Evolutionary conservation across 768 basidiomycete species (phyloP).

Genomic region (Thelephora aurantiotincta): DNA sequence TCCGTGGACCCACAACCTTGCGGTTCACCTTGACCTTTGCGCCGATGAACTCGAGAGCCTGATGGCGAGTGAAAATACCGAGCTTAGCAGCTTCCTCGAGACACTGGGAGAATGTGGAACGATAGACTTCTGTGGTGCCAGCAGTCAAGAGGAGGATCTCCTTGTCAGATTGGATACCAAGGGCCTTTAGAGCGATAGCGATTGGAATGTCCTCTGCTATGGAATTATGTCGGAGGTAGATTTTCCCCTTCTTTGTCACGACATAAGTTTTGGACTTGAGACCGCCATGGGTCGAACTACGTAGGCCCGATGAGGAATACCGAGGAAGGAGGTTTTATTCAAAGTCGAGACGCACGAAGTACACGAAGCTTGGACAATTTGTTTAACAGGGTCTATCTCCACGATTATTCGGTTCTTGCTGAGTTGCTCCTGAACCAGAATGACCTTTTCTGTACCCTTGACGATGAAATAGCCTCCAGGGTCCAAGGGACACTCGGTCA

Average conservation of each 20-base stretch:
- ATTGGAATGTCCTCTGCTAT: slow-evolving; percentile 96
- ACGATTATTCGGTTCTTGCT: slow-evolving; percentile 99
- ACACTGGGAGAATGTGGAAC: slow-evolving; percentile 74
- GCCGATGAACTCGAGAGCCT: slow-evolving; percentile 92
- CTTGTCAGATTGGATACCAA: slow-evolving; percentile 94
- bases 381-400: slow-evolving; percentile 83
- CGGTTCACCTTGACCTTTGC: slow-evolving; percentile 82
- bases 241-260: slow-evolving; percentile 84
- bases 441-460: slow-evolving; percentile 98
- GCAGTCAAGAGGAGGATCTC: slow-evolving; percentile 92
- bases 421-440: slow-evolving; percentile 95
- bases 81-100: slow-evolving; percentile 89
- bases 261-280: slow-evolving; percentile 98
- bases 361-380: slow-evolving; percentile 85
- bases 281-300: slow-evolving; percentile 66
- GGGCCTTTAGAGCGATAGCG: slow-evolving; percentile 88
- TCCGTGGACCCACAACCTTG: slow-evolving; percentile 62
- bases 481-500: slow-evolving; percentile 95
- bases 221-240: slow-evolving; percentile 95
- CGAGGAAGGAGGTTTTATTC: background rate
- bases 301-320: slow-evolving; percentile 6
- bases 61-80: slow-evolving; percentile 83
- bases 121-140: slow-evolving; percentile 82
- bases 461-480: slow-evolving; percentile 99
- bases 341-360: slow-evolving; percentile 58